Evolutionary conservation across 1,139 yeast genomes (phyloP), one percentile per base, ranked within the genome.

Genomic region (Debaryomyces nepalensis): DNA sequence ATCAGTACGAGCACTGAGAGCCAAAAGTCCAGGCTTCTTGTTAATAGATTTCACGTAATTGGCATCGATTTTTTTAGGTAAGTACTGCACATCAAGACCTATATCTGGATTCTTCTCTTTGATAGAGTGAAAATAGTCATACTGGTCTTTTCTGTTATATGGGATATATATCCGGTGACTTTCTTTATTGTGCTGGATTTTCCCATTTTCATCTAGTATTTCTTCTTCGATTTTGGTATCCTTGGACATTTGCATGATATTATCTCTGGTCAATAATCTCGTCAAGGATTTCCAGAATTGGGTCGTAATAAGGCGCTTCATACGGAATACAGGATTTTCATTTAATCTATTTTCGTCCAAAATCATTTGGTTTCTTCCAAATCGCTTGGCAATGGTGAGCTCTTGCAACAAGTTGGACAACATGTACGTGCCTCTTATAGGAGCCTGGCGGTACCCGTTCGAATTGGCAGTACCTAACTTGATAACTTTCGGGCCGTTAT

Each of bases 391-490:
- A 50, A 90, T 81, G 1, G 97, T 89, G 51, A 91, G 73, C 64
- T 91, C 97, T 66, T 91, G 97, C 44, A 91, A 73, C 41, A 91
- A 66, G 61, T 91, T 91, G 1, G 96, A 86, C 41, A 91, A 71
- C 93, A 87, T 87, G 59, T 91, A 91, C 0, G 97, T 90, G 10
- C 98, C 98, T 49, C 96, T 71, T 41, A 91, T 75, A 42, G 84
- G 88, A 35, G 79, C 75, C 53, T 81, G 84, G 34, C 80, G 82
- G 63, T 67, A 87, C 1, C 97, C 97, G 52, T 84, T 80, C 2
- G 96, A 87, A 59, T 87, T 87, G 37, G 83, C 88, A 0, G 97
- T 88, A 5, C 96, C 96, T 31, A 90, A 71, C 50, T 82, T 76
- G 49, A 89, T 70, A 11, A 87, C 95, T 58, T 90, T 90, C n/a